Conservation (phyloP, 2,329 filamentous ascomycete species). For the Penicillium sp. region DNA sequence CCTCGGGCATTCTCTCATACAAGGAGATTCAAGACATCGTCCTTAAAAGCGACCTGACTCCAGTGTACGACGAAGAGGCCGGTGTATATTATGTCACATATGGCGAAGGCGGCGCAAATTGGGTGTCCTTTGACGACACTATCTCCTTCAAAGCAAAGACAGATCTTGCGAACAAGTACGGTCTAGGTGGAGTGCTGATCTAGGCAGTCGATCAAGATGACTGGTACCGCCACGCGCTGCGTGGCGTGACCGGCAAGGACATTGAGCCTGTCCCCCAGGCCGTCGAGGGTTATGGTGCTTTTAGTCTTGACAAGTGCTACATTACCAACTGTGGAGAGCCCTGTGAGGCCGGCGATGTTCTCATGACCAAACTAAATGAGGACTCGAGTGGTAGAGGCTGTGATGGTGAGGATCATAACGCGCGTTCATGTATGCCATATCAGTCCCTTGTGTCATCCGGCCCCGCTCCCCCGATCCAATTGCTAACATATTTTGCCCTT, state of each 20-base stretch:
- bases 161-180: conserved; percentile 29
- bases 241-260: neutral
- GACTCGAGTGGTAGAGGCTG: neutral
- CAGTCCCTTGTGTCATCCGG: too few species aligned
- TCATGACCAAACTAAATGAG: neutral
- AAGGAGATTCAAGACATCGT: conserved; percentile 33
- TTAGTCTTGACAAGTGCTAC: neutral
- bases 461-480: too few species aligned
- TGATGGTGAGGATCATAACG: neutral
- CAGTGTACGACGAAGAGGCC: conserved; percentile 24
- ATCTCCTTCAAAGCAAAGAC: conserved; percentile 4
- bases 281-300: neutral
- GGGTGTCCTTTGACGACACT: conserved; percentile 6
- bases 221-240: neutral
- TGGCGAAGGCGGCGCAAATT: neutral
- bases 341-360: neutral
- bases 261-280: neutral
- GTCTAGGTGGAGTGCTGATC: conserved; percentile 35
- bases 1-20: conserved; percentile 28
- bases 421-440: too few species aligned
- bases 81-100: conserved; percentile 2
- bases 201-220: conserved; percentile 21
- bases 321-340: neutral
- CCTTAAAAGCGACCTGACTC: conserved; percentile 19
- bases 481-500: neutral